A percentile compares a stretch with the other conserved stretches of the same genome.
Evolutionary conservation across 1,139 yeast genomes (phyloP).

Genomic region (Yamadazyma atlantica): DNA sequence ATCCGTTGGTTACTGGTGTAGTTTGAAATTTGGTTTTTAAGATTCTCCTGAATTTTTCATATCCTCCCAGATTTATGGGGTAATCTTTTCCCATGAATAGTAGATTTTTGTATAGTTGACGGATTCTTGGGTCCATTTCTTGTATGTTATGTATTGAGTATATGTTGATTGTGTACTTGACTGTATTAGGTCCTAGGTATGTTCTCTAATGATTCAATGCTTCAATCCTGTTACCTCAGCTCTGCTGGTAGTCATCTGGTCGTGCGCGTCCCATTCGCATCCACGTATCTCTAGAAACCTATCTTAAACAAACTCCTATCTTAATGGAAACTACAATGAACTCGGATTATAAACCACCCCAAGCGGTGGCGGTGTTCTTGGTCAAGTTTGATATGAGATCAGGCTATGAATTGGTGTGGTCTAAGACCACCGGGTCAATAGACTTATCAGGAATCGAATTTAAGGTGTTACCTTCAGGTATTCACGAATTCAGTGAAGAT

Average conservation of each 20-base stretch:
- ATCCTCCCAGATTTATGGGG: slow-evolving; percentile 34
- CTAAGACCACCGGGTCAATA: slow-evolving; percentile 23
- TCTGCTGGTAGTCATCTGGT: too few species aligned
- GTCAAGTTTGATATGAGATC: slow-evolving; percentile 61
- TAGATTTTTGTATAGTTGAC: slow-evolving; percentile 29
- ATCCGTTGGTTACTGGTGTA: slow-evolving; percentile 16
- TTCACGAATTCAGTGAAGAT: slow-evolving; percentile 63
- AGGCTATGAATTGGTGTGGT: slow-evolving; percentile 66
- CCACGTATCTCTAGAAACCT: too few species aligned
- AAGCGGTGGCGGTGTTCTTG: slow-evolving; percentile 52
- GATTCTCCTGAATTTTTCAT: slow-evolving; percentile 19
- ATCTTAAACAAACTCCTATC: too few species aligned
- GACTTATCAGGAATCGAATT: slow-evolving; percentile 55
- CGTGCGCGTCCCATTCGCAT: too few species aligned
- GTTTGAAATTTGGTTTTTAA: slow-evolving; percentile 21
- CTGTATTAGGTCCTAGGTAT: too few species aligned
- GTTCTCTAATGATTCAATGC: too few species aligned
- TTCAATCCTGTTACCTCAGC: too few species aligned
- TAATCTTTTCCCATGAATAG: slow-evolving; percentile 39
- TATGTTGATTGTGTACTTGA: not conserved
- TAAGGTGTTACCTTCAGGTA: slow-evolving; percentile 78
- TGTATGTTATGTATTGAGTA: not conserved
- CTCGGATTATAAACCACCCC: slow-evolving; percentile 21
- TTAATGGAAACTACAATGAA: slow-evolving; percentile 1
- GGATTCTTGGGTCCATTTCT: slow-evolving; percentile 31